These are phyloP conservation scores for Solanum raphanifolium DNA, from an alignment of 257 asterid species.

Conservation along the genomic window DNA sequence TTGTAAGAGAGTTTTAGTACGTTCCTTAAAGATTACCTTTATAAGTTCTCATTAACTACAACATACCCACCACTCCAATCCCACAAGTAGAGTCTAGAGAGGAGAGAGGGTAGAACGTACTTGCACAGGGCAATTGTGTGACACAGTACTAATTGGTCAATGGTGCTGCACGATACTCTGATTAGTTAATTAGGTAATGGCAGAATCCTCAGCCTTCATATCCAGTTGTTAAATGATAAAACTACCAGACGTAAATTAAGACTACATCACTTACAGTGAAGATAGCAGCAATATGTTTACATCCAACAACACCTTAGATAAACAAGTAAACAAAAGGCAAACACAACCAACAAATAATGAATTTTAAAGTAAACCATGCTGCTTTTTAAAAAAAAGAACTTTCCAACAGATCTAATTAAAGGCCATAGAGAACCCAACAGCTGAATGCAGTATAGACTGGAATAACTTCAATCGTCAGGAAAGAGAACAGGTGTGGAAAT, in stretches of 20 bases:
- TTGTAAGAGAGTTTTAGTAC: not conserved
- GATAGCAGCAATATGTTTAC: not conserved
- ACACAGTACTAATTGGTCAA: not conserved
- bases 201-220: not conserved
- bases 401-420: not conserved
- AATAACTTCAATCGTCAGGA: not conserved
- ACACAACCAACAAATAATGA: not conserved
- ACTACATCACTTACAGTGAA: not conserved
- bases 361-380: not conserved
- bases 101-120: no score
- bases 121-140: not conserved
- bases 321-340: not conserved
- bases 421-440: not conserved
- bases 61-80: no score
- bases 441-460: not conserved
- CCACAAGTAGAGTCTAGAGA: not conserved
- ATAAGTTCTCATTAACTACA: no score
- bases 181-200: not conserved
- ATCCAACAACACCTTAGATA: not conserved
- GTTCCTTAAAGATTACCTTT: not conserved
- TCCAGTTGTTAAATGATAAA: not conserved
- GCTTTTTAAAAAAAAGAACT: not conserved
- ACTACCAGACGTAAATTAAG: not conserved
- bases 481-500: not conserved
- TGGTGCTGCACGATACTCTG: not conserved